phyloP scores from a whole-genome alignment of 345 rosid genomes.

The Eucalyptus microcorys region DNA sequence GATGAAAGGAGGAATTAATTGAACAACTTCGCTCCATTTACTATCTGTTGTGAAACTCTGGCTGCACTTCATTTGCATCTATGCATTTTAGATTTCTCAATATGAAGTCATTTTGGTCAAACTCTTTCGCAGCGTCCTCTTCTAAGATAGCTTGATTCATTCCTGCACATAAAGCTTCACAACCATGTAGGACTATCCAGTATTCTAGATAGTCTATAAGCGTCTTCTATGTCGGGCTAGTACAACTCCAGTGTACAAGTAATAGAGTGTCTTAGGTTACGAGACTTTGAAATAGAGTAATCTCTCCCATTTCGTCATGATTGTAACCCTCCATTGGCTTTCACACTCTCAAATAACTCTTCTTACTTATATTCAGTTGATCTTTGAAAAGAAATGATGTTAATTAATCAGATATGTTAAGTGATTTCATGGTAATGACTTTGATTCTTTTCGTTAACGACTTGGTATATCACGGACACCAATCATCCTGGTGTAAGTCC shows the following conservation, averaged over 20 bases:
- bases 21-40: background rate
- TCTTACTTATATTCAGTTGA: background rate
- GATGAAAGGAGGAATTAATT: background rate
- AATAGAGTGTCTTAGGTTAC: background rate
- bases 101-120: background rate
- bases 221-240: background rate
- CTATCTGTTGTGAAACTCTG: background rate
- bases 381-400: background rate
- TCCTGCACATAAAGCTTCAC: background rate
- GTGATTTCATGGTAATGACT: background rate
- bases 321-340: background rate
- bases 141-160: background rate
- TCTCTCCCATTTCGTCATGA: background rate
- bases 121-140: background rate
- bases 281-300: background rate
- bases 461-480: background rate
- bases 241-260: background rate
- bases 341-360: background rate
- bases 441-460: background rate
- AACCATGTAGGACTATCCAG: background rate
- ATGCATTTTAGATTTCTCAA: background rate
- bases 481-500: background rate
- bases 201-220: background rate
- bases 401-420: background rate
- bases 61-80: background rate